Percentiles rank a stretch among this genome's conserved stretches.
Evolutionary conservation across 129 eudicot species (phyloP).

Genomic region (Saposhnikovia divaricata): DNA sequence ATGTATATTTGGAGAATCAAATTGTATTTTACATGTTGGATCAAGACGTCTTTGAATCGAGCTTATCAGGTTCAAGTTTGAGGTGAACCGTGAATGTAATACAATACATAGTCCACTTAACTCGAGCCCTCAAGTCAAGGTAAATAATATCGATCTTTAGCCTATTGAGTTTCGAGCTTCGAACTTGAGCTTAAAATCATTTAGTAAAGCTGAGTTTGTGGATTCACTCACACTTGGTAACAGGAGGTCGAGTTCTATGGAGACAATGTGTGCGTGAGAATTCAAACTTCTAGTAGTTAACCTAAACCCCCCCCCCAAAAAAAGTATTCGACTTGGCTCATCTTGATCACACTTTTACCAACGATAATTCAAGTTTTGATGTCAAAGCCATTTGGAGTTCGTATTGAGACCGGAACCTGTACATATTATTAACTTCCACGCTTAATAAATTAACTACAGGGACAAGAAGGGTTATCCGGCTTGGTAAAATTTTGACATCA

Average conservation of each 20-base stretch:
- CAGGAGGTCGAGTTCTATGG: no score
- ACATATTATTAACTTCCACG: no score
- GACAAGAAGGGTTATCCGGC: background rate
- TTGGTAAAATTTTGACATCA: background rate
- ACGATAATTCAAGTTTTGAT: no score
- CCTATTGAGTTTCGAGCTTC: background rate
- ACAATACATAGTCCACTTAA: background rate
- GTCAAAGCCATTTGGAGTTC: no score
- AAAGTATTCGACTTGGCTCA: no score
- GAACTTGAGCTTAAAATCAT: background rate
- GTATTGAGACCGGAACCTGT: no score
- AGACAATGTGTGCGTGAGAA: no score
- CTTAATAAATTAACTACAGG: background rate
- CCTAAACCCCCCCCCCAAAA: no score
- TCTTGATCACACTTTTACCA: no score
- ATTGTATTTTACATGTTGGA: background rate
- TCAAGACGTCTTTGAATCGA: background rate
- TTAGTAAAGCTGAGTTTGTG: background rate
- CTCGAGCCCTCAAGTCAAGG: background rate
- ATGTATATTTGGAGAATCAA: background rate
- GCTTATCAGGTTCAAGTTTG: background rate
- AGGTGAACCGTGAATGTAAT: no score
- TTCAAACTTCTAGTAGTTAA: no score
- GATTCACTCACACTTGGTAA: no score
- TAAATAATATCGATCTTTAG: background rate